Conservation (phyloP, 164 flowering plant species). For the Platanus orientalis region DNA sequence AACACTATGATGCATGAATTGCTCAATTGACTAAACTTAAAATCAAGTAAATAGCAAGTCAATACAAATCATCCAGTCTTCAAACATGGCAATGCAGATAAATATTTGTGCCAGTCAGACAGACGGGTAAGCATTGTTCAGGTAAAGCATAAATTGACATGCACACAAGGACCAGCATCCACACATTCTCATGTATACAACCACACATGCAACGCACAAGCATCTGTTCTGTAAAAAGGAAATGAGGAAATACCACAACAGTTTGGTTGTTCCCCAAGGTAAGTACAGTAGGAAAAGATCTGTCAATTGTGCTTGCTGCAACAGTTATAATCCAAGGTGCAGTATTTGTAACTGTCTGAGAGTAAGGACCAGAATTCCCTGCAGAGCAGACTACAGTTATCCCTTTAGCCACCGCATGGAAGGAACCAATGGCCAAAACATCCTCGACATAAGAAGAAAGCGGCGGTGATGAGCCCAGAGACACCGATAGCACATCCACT, state of each 20-base stretch:
- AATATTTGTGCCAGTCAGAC: no score
- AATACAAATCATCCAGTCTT: no score
- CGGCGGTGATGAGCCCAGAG: constrained; percentile 36
- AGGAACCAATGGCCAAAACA: constrained; percentile 40
- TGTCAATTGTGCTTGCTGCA: constrained; percentile 53
- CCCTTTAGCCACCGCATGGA: constrained; percentile 48
- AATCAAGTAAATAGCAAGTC: no score
- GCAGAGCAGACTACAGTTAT: constrained; percentile 41
- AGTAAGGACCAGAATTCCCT: constrained; percentile 45
- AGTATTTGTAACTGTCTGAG: constrained; percentile 38
- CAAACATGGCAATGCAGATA: no score
- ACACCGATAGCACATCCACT: constrained; percentile 47
- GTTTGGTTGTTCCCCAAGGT: constrained; percentile 42
- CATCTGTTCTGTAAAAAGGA: background rate
- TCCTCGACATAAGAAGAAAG: constrained; percentile 35
- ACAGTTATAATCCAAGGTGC: constrained; percentile 57
- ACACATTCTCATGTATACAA: background rate
- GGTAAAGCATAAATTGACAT: no score
- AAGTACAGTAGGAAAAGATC: constrained; percentile 40
- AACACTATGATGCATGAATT: no score
- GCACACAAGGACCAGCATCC: no score
- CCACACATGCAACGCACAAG: background rate
- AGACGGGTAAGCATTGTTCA: no score
- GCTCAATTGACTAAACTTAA: no score
- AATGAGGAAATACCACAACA: constrained; percentile 26